A percentile compares a stretch with the other conserved stretches of the same genome.
Conservation (phyloP, 768 basidiomycete genomes). For the Mycena amicta region DNA sequence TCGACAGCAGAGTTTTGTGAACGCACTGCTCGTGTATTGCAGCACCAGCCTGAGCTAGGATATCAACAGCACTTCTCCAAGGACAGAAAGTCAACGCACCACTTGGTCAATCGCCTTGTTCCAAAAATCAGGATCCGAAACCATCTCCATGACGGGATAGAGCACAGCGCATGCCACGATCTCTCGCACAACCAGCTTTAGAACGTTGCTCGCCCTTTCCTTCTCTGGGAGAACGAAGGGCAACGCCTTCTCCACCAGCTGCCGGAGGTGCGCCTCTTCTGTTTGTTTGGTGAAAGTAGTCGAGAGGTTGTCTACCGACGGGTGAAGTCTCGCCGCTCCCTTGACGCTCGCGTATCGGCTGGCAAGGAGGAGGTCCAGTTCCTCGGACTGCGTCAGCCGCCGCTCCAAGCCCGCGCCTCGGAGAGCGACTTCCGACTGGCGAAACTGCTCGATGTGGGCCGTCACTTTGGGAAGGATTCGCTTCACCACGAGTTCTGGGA, state of each 20-base stretch:
- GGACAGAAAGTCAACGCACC: constrained; percentile 50
- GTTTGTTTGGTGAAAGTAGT: constrained; percentile 88
- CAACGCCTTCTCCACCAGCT: constrained; percentile 70
- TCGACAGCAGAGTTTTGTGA: constrained; percentile 4
- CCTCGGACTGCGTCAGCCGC: constrained; percentile 85
- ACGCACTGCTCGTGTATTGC: constrained; percentile 54
- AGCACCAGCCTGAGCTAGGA: constrained; percentile 44
- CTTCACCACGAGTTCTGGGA: constrained; percentile 76
- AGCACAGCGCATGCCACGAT: constrained; percentile 80
- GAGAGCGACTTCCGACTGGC: constrained; percentile 84
- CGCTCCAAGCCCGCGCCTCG: constrained; percentile 83
- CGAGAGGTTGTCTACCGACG: constrained; percentile 85
- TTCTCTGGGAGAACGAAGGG: constrained; percentile 74
- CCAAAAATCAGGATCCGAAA: constrained; percentile 97
- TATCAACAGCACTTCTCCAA: background rate
- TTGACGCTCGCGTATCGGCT: constrained; percentile 70
- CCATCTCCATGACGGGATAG: constrained; percentile 88
- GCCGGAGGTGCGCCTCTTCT: constrained; percentile 83
- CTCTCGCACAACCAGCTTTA: constrained; percentile 78
- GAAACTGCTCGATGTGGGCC: constrained; percentile 85
- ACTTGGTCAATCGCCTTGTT: constrained; percentile 90
- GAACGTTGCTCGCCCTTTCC: constrained; percentile 69
- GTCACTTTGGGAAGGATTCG: constrained; percentile 89
- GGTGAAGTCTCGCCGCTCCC: constrained; percentile 70
- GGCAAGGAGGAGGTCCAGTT: constrained; percentile 84